Base-by-base conservation (phyloP, 225 moss, liverwort and hornwort species). In the Marchantia polymorpha region DNA sequence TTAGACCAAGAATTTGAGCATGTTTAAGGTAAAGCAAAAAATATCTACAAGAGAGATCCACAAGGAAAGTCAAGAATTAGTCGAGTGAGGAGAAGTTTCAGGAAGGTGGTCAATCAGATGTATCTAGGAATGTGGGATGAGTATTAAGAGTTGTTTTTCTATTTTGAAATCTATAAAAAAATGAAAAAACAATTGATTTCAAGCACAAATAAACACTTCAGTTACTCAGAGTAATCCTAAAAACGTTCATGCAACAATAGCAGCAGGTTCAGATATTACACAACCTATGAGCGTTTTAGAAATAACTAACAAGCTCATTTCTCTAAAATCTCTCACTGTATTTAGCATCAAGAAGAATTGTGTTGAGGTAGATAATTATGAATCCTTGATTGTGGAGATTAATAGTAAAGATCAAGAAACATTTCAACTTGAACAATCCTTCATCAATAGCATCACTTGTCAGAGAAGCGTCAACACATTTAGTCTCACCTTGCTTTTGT, bases 281-380 rank as follows among this genome's bases (percentile, higher is more conserved):
- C 96, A 96, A 82, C 96, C 96, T 94, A 94, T 92, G 86, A 96
- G 90, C 90, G 90, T 87, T 85, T 84, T 96, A 92, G 96, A 94
- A 83, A 94, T 91, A 89, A 94, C 87, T 67, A 83, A 88, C 96
- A 94, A 91, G 82, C 85, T 84, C 52, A 83, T 83, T 64, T 82
- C 82, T 74, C 76, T 83, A 80, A 85, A 88, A 78, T 27, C 80
- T 25, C 82, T 80, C 74, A 81, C 88, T 20, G 87, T 86, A 83
- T 85, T 90, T 89, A 89, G 87, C 85, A 87, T 86, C 81, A 92
- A 86, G 89, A 92, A 93, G 88, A 91, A 86, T 81, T 90, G 93
- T 74, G 86, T 71, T 90, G 88, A 76, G 80, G 87, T 77, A 88
- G 92, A 88, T 89, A 92, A 87, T 80, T 86, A 60, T 71, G 84